Evolutionary conservation across 2,329 filamentous ascomycete species (phyloP), one percentile per base, ranked within the genome.

Genomic region (Aciculosporium take): DNA sequence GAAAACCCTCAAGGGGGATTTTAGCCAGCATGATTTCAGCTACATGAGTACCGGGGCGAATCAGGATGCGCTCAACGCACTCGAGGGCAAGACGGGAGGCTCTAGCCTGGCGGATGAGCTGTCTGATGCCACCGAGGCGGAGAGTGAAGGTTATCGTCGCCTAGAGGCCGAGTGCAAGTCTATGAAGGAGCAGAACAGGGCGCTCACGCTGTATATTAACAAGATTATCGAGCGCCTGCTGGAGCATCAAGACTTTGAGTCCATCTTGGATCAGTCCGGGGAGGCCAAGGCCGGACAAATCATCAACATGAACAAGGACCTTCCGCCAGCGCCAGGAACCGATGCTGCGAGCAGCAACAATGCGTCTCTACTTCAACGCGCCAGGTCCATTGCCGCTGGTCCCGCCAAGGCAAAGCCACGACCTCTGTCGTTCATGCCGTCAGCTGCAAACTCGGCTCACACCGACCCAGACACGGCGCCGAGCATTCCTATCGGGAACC

Each of bases 171-270:
- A 96, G 53, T 62, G 91, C 50, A 86, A 83, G 61, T 71, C 75
- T 7, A 68, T 85, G 52, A 89, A 84, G 64, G 89, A 94, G 58
- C 81, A 94, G 67, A 96, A 98, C 69, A 96, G 96, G 68, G 91
- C 91, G 24, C 70, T 98, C 52, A 94, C 87, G 20, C 70, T 96
- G 49, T 98, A 98, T 67, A 95, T 98, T 68, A 94, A 96, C 74
- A 94, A 91, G 66, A 96, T 98, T 60, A 94, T 98, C 58, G 91
- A 91, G 60, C 83, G 91, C 43, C 76, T 98, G 34, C 73, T 98
- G 47, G 84, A 94, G 57, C 84, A 95, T 62, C 84, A 94, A 55
- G 88, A 94, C 51, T 96, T 94, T 51, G 89, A 98, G 64, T 79
- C 85, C 47, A 94, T 96, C 46, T 71, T 95, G 31, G 86, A 94